phyloP scores from a whole-genome alignment of 176 grass and related monocot species.

The Oryza meridionalis region DNA sequence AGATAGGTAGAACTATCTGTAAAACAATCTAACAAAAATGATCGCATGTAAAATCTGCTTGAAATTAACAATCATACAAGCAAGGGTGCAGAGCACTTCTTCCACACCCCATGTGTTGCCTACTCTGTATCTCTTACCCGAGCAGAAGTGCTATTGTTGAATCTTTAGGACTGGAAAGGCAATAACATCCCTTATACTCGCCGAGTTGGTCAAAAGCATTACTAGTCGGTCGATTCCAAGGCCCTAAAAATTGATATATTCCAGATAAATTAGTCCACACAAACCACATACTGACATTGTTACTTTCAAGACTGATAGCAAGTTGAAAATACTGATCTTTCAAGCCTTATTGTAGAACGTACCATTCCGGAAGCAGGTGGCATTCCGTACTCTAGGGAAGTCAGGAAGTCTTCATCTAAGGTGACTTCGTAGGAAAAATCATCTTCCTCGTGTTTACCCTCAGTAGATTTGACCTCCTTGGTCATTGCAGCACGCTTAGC shows the following conservation, averaged over 20 bases:
- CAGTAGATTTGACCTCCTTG: slow-evolving; percentile 60
- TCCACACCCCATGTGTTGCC: not conserved
- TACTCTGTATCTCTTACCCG: not conserved
- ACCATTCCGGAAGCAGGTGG: slow-evolving; percentile 99
- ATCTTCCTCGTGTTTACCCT: slow-evolving; percentile 52
- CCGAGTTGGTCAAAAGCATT: slow-evolving; percentile 91
- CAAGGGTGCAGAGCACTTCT: not conserved
- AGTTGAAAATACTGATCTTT: not conserved
- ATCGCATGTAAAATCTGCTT: slow-evolving; percentile 18
- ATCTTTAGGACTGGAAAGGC: slow-evolving; percentile 91
- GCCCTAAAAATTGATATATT: slow-evolving; percentile 47
- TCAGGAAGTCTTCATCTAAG: slow-evolving; percentile 93
- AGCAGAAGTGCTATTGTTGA: slow-evolving; percentile 57
- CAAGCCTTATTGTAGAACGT: slow-evolving; percentile 17
- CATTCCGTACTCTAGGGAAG: slow-evolving; percentile 96
- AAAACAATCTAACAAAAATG: not conserved
- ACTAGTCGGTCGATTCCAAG: slow-evolving; percentile 90
- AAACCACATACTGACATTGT: not conserved
- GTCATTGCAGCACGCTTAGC: slow-evolving; percentile 67
- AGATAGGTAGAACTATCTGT: slow-evolving; percentile 2
- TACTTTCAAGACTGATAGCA: not conserved
- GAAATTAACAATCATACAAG: slow-evolving; percentile 13
- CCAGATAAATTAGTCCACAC: slow-evolving; percentile 27
- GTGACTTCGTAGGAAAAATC: slow-evolving; percentile 94
- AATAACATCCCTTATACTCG: slow-evolving; percentile 94